phyloP scores from a whole-genome alignment of 2,329 filamentous ascomycete genomes.

The Diaporthe eres region DNA sequence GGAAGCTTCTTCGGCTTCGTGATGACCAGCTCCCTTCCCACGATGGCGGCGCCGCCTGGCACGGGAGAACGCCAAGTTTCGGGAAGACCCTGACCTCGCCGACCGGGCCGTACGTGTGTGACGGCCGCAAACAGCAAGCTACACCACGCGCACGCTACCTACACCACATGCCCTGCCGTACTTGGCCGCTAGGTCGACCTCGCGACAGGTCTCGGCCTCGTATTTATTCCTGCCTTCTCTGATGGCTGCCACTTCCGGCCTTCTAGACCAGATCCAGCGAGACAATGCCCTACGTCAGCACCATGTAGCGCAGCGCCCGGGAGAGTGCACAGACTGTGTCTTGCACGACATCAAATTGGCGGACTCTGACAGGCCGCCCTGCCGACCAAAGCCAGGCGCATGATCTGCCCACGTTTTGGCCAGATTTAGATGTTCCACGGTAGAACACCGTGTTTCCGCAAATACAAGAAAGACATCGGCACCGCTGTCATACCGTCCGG shows the following conservation, averaged over 20 bases:
- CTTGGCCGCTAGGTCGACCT: neutral
- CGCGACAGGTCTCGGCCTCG: constrained; percentile 17
- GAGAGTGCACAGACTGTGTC: constrained; percentile 17
- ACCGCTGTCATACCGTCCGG: constrained; percentile 10
- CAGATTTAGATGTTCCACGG: constrained; percentile 28
- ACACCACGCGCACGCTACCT: neutral
- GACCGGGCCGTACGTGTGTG: constrained; percentile 22
- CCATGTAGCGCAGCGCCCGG: neutral
- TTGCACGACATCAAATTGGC: constrained; percentile 20
- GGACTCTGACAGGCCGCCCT: constrained; percentile 8
- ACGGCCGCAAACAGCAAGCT: constrained; percentile 17
- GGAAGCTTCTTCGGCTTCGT: constrained; percentile 11
- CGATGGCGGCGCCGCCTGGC: constrained; percentile 15
- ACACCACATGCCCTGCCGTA: neutral
- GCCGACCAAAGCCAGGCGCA: constrained; percentile 20
- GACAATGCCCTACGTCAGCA: constrained; percentile 24
- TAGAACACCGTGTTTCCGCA: neutral
- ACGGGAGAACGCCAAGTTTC: constrained; percentile 29
- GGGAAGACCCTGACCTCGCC: constrained; percentile 29
- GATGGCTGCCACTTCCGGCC: constrained; percentile 12
- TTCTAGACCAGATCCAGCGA: constrained; percentile 11
- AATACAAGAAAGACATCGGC: neutral
- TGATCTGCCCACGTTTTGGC: constrained; percentile 27
- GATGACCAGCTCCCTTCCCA: constrained; percentile 14
- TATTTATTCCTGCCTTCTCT: constrained; percentile 1